These are phyloP conservation scores for Nigrospora sphaerica DNA, from an alignment of 2,329 filamentous ascomycete species.

Conservation along the genomic window DNA sequence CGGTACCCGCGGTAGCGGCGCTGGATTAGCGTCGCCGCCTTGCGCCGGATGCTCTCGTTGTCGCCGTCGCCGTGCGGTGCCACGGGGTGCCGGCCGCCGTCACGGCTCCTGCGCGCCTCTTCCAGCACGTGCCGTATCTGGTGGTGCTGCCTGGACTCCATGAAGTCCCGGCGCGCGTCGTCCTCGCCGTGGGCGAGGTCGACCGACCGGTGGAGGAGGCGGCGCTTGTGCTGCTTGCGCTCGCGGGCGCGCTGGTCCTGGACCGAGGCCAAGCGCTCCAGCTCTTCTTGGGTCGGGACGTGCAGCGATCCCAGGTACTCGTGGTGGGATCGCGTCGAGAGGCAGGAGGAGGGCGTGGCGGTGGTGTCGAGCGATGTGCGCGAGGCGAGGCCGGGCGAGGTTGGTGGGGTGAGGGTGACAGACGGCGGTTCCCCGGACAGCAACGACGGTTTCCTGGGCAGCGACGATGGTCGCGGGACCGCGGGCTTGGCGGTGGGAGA, in stretches of 20 bases:
- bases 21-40: conserved; percentile 54
- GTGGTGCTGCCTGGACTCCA: conserved; percentile 20
- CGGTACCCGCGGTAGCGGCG: conserved; percentile 74
- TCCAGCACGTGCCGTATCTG: conserved; percentile 6
- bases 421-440: too few species aligned
- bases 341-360: conserved; percentile 14
- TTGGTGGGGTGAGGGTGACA: too few species aligned
- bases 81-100: neutral
- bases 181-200: conserved; percentile 12
- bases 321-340: conserved; percentile 21
- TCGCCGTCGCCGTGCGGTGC: too few species aligned
- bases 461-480: too few species aligned
- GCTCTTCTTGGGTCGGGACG: conserved; percentile 36
- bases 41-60: conserved; percentile 15
- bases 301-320: conserved; percentile 45
- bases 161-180: conserved; percentile 24
- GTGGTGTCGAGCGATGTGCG: conserved; percentile 12
- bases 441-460: too few species aligned
- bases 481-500: too few species aligned
- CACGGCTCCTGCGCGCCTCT: conserved; percentile 3
- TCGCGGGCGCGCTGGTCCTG: conserved; percentile 41
- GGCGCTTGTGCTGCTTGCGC: conserved; percentile 31
- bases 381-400: conserved; percentile 2
- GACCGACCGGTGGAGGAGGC: conserved; percentile 18
- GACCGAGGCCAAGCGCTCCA: conserved; percentile 39